Evolutionary conservation across 2,329 filamentous ascomycete genomes (phyloP).

Genomic region (Penicillium janthinellum): DNA sequence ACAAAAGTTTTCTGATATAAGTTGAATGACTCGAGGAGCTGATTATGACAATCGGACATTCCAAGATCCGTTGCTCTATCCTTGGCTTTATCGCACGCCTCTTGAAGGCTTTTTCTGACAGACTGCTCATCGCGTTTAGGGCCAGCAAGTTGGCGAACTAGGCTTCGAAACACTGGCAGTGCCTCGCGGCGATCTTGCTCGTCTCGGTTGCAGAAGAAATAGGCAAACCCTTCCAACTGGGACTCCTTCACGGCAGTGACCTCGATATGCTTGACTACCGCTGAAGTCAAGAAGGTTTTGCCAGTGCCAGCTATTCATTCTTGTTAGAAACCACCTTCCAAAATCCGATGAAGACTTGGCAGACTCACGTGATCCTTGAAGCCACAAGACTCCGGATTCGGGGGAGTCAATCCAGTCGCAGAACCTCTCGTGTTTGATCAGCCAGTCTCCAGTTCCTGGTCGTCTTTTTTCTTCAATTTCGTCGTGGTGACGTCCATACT

Average conservation of each 20-base stretch:
- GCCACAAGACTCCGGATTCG: slow-evolving; percentile 21
- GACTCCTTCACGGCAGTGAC: neutral
- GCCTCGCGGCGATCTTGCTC: slow-evolving; percentile 27
- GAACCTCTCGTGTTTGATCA: slow-evolving; percentile 17
- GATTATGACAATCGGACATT: neutral
- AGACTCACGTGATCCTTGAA: neutral
- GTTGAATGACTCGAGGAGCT: neutral
- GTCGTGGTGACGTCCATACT: slow-evolving; percentile 20
- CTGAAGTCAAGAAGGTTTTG: slow-evolving; percentile 31
- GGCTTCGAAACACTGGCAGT: slow-evolving; percentile 34
- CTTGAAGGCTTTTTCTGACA: slow-evolving; percentile 16
- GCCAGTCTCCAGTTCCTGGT: slow-evolving; percentile 20
- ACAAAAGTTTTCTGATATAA: neutral
- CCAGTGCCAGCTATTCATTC: slow-evolving; percentile 26
- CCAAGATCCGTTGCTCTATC: neutral
- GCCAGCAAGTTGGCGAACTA: slow-evolving; percentile 35
- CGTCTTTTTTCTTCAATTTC: slow-evolving; percentile 12
- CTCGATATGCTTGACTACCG: slow-evolving; percentile 30
- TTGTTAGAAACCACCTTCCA: neutral
- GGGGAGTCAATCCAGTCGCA: slow-evolving; percentile 22
- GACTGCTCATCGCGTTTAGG: slow-evolving; percentile 11
- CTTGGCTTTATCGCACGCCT: neutral
- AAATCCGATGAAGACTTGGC: neutral
- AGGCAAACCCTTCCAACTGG: slow-evolving; percentile 13
- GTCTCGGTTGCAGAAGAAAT: slow-evolving; percentile 14